phyloP scores from a whole-genome alignment of 2,329 filamentous ascomycete species.

The Penicillium sp. region DNA sequence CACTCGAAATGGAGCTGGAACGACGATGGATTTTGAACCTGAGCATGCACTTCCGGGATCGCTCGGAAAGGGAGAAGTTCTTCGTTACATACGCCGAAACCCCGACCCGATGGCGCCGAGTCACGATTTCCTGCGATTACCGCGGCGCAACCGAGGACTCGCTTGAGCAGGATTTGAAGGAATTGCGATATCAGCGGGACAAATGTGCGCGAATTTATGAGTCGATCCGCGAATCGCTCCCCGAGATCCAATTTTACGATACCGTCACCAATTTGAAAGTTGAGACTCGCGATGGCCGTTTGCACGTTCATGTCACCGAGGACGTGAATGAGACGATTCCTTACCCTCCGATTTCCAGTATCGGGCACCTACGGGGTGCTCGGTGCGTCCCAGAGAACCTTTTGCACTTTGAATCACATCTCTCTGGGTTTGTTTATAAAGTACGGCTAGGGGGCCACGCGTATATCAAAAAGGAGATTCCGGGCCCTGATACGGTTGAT shows the following conservation, averaged over 20 bases:
- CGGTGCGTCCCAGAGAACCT: slow-evolving; percentile 66
- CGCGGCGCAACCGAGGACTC: slow-evolving; percentile 76
- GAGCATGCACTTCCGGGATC: slow-evolving; percentile 96
- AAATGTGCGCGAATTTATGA: slow-evolving; percentile 94
- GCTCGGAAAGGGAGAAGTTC: slow-evolving; percentile 92
- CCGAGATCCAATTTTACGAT: slow-evolving; percentile 93
- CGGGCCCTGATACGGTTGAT: slow-evolving; percentile 89
- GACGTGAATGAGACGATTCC: slow-evolving; percentile 92
- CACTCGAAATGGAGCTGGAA: slow-evolving; percentile 78
- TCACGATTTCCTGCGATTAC: slow-evolving; percentile 94
- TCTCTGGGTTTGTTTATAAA: slow-evolving; percentile 97
- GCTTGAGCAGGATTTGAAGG: slow-evolving; percentile 77
- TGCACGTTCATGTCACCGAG: slow-evolving; percentile 97
- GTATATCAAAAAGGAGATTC: slow-evolving; percentile 97
- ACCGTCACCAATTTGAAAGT: slow-evolving; percentile 95
- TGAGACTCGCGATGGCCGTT: slow-evolving; percentile 79
- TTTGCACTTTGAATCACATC: slow-evolving; percentile 82
- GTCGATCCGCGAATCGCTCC: slow-evolving; percentile 84
- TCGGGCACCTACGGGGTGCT: slow-evolving; percentile 65
- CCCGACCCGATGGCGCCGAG: slow-evolving; percentile 75
- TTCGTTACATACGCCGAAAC: slow-evolving; percentile 91
- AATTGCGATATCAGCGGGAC: slow-evolving; percentile 80
- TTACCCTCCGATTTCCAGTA: slow-evolving; percentile 72
- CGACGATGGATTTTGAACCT: slow-evolving; percentile 92
- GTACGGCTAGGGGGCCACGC: slow-evolving; percentile 67